phyloP scores from a whole-genome alignment of 2,329 filamentous ascomycete species.

The Diaporthe citrichinensis region DNA sequence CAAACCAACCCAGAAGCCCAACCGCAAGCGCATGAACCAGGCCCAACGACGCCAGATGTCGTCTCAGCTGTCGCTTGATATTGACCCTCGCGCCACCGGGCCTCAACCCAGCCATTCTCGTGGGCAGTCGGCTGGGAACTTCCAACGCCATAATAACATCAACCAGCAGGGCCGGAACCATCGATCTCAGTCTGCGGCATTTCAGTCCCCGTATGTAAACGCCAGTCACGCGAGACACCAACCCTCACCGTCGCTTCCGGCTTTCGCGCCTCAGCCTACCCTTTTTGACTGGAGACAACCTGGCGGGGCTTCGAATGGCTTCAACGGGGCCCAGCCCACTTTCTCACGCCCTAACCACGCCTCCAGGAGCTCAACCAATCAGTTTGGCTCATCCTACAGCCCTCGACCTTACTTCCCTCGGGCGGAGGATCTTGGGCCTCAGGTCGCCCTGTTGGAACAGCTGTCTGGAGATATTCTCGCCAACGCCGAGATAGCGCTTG shows the following conservation, averaged over 20 bases:
- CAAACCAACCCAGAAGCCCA: slow-evolving; percentile 47
- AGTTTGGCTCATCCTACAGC: slow-evolving; percentile 45
- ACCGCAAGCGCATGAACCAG: slow-evolving; percentile 71
- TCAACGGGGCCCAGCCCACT: slow-evolving; percentile 34
- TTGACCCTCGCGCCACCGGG: slow-evolving; percentile 60
- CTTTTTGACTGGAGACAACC: slow-evolving; percentile 49
- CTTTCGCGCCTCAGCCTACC: slow-evolving; percentile 43
- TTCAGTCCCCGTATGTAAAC: slow-evolving; percentile 48
- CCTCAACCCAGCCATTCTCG: slow-evolving; percentile 49
- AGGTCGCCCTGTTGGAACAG: slow-evolving; percentile 63
- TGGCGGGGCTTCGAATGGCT: slow-evolving; percentile 41
- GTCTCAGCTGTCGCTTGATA: slow-evolving; percentile 69
- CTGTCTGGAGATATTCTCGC: slow-evolving; percentile 66
- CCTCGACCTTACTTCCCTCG: slow-evolving; percentile 49
- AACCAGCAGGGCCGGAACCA: slow-evolving; percentile 48
- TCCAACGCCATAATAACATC: slow-evolving; percentile 46
- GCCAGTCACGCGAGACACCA: slow-evolving; percentile 48
- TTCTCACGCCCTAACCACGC: slow-evolving; percentile 41
- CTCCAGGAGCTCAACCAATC: slow-evolving; percentile 29
- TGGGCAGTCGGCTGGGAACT: slow-evolving; percentile 49
- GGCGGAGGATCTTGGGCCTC: slow-evolving; percentile 63
- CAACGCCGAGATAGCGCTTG: slow-evolving; percentile 71
- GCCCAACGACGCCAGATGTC: slow-evolving; percentile 75
- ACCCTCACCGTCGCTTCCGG: slow-evolving; percentile 51
- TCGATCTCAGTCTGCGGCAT: slow-evolving; percentile 53